Evolutionary conservation across 345 rosid genomes (phyloP).

Genomic region (Crucihimalaya himalaica): DNA sequence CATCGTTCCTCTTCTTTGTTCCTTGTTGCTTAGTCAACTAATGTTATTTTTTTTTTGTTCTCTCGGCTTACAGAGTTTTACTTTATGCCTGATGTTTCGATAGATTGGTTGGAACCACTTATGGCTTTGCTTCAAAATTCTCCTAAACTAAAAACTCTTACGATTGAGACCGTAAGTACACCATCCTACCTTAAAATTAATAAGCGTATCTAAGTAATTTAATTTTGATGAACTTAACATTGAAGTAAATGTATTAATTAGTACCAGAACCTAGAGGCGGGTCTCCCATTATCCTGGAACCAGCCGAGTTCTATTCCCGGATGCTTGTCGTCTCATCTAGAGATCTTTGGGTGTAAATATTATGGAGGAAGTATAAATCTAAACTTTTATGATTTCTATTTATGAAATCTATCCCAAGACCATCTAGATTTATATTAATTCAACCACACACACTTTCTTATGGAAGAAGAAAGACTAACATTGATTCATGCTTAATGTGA

Average conservation of each 20-base stretch:
- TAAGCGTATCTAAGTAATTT: neutral
- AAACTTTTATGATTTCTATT: no score
- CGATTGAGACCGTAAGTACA: neutral
- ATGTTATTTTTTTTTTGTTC: neutral
- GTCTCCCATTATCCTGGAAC: neutral
- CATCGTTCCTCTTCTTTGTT: neutral
- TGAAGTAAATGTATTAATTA: no score
- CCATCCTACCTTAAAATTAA: neutral
- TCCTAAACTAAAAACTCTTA: neutral
- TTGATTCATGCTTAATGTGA: no score
- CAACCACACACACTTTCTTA: no score
- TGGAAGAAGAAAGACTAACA: no score
- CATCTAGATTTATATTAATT: no score
- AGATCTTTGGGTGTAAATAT: neutral
- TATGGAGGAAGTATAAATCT: constrained; percentile 10
- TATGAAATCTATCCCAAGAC: no score
- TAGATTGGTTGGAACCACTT: constrained; percentile 3
- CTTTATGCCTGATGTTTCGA: rapidly evolving
- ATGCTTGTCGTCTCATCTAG: constrained; percentile 14
- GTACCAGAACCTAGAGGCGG: no score
- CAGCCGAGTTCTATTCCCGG: neutral
- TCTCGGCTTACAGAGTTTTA: neutral
- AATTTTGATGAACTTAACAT: neutral
- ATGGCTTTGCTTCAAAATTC: neutral
- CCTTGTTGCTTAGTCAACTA: neutral